Evolutionary conservation across 192 early-diverging fungal species (phyloP), one percentile per base, ranked within the genome.

Genomic region (Podila minutissima): DNA sequence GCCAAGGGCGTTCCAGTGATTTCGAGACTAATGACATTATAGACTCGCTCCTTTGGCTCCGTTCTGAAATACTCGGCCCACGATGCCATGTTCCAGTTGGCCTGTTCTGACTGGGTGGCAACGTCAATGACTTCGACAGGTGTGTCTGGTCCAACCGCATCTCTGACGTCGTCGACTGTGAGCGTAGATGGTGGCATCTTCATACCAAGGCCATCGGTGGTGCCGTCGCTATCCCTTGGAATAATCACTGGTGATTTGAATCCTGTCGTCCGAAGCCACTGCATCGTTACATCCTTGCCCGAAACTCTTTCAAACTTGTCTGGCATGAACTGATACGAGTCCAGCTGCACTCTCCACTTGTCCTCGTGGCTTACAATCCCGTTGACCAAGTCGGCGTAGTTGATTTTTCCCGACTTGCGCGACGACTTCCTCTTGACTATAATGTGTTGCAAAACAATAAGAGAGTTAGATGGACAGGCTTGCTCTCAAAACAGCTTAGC

Each of bases 1-100:
- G 86, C 94, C 31, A 98, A 86, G 29, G 86, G 70, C 10, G 93
- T 94, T 19, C 89, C 87, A 20, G 94, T 89, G 51, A 98, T 90
- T 74, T 98, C 97, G 19, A 98, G 83, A 65, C 92, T 94, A 63
- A 95, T 97, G 41, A 95, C 95, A 85, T 97, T 97, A 61, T 95
- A 86, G 8, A 97, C 89, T 55, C 92, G 79, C 58, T 90, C 87
- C 58, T 94, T 86, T 46, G 92, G 85, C 58, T 85, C 72, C 1
- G 85, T 82, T 41, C 89, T 77, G 68, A 92, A 94, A 82, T 96
- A 98, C 22, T 89, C 86, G 15, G 95, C 93, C 95, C 94, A 98
- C 50, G 88, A 84, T n/a, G 88, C 88, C 82, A 98, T 74, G 9
- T 93, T 93, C 95, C 93, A 94, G 19, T 91, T 93, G 19, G 83